phyloP scores from a whole-genome alignment of 371 early-diverging fungal genomes.

The Mortierella sp. region DNA sequence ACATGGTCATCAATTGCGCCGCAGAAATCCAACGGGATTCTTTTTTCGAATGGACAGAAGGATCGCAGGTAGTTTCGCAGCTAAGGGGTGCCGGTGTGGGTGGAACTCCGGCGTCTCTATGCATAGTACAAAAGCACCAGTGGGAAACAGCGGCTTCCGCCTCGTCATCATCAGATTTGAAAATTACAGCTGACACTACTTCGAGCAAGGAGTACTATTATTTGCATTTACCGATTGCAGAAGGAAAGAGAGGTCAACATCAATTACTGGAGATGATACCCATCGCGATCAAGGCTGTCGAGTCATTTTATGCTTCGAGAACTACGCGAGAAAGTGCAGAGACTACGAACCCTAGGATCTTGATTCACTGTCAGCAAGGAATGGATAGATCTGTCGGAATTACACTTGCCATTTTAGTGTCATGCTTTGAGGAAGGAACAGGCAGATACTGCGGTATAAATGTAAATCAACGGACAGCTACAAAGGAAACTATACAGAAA shows the following conservation, averaged over 20 bases:
- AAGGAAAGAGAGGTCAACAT: constrained; percentile 80
- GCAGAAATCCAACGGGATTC: constrained; percentile 46
- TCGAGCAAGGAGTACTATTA: constrained; percentile 52
- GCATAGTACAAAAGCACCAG: constrained; percentile 26
- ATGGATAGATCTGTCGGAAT: constrained; percentile 84
- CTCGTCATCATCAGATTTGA: neutral
- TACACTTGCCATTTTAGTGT: constrained; percentile 72
- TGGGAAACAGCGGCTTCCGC: constrained; percentile 4
- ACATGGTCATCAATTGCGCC: constrained; percentile 55
- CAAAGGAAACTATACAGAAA: constrained; percentile 74
- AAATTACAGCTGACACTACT: constrained; percentile 58
- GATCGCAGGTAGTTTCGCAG: neutral
- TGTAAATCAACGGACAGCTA: constrained; percentile 49
- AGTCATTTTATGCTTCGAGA: constrained; percentile 44
- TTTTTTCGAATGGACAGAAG: constrained; percentile 19
- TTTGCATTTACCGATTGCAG: constrained; percentile 74
- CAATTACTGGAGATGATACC: constrained; percentile 68
- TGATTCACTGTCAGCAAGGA: constrained; percentile 58
- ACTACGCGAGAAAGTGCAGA: constrained; percentile 4
- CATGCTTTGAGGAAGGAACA: constrained; percentile 64
- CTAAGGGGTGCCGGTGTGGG: constrained; percentile 21
- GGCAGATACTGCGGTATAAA: constrained; percentile 17
- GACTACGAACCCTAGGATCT: constrained; percentile 17
- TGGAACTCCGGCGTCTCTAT: constrained; percentile 36
- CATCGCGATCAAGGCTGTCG: constrained; percentile 65